Evolutionary conservation across 208 protist genomes (phyloP).

Genomic region (Trypanosoma lewisi): DNA sequence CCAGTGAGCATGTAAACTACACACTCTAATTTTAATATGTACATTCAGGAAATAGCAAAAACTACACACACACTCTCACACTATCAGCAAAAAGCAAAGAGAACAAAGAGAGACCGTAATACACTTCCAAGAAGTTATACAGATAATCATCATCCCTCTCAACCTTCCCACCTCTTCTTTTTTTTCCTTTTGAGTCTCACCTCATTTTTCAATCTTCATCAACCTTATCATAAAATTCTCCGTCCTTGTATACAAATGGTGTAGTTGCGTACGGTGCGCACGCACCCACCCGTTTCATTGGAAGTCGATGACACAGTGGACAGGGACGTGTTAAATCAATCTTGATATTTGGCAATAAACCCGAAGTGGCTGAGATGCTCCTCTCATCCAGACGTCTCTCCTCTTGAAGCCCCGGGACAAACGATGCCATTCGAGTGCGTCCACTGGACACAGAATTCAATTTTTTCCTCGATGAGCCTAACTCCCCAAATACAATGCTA

Average conservation of each 20-base stretch:
- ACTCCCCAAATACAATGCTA: not conserved
- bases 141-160: not conserved
- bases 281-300: slow-evolving; percentile 34
- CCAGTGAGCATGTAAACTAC: not conserved
- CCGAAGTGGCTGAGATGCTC: not conserved
- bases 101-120: not conserved
- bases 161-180: not conserved
- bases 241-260: slow-evolving; percentile 55
- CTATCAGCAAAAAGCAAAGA: too few relatives aligned
- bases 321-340: slow-evolving; percentile 31
- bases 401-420: not conserved
- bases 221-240: slow-evolving; percentile 28
- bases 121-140: too few relatives aligned
- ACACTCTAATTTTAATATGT: not conserved
- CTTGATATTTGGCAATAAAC: slow-evolving; percentile 5
- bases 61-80: not conserved
- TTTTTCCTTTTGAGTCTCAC: not conserved
- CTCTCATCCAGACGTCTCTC: not conserved
- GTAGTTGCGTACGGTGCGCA: slow-evolving; percentile 58
- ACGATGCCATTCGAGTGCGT: not conserved
- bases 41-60: not conserved
- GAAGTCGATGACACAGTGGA: slow-evolving; percentile 56
- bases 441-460: not conserved
- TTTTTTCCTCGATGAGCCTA: not conserved
- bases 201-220: not conserved